Evolutionary conservation across 768 basidiomycete genomes (phyloP).

Genomic region (Punctularia strigosozonata): DNA sequence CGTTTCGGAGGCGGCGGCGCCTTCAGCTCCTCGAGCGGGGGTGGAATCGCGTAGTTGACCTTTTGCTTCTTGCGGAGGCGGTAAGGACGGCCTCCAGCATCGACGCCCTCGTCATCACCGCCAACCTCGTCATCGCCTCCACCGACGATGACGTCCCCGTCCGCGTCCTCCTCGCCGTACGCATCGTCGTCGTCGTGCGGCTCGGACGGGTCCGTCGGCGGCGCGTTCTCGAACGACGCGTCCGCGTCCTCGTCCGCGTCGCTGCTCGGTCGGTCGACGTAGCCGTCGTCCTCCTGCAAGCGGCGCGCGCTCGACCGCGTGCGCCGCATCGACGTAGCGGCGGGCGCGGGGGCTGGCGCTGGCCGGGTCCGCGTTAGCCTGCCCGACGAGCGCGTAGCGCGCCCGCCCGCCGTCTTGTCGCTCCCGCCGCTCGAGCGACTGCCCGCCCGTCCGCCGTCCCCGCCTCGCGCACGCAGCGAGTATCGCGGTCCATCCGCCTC

Average conservation of each 20-base stretch:
- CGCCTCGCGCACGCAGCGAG: no score
- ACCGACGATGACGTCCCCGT: constrained; percentile 26
- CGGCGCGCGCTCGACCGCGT: constrained; percentile 13
- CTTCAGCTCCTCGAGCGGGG: constrained; percentile 62
- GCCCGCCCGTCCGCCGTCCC: no score
- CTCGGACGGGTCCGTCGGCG: constrained; percentile 28
- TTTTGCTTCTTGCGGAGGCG: constrained; percentile 48
- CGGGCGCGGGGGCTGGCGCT: no score
- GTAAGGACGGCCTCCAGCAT: constrained; percentile 50
- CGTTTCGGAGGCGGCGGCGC: constrained; percentile 30
- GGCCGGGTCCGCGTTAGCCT: constrained; percentile 7
- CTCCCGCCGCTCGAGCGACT: no score
- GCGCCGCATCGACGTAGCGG: constrained; percentile 6
- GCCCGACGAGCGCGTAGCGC: constrained; percentile 14
- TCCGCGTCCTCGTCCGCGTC: constrained; percentile 43
- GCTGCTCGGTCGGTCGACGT: constrained; percentile 35
- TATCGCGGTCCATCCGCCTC: no score
- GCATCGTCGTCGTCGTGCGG: constrained; percentile 22
- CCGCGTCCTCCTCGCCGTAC: constrained; percentile 28
- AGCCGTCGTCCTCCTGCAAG: constrained; percentile 38
- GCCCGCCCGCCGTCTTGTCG: no score
- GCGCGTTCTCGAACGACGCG: constrained; percentile 45
- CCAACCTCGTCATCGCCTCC: constrained; percentile 28
- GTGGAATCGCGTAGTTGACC: constrained; percentile 76
- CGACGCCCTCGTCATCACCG: constrained; percentile 30